Evolutionary conservation across 306 rosid genomes (phyloP), one percentile per base, ranked within the genome.

Genomic region (Quillaja saponaria): DNA sequence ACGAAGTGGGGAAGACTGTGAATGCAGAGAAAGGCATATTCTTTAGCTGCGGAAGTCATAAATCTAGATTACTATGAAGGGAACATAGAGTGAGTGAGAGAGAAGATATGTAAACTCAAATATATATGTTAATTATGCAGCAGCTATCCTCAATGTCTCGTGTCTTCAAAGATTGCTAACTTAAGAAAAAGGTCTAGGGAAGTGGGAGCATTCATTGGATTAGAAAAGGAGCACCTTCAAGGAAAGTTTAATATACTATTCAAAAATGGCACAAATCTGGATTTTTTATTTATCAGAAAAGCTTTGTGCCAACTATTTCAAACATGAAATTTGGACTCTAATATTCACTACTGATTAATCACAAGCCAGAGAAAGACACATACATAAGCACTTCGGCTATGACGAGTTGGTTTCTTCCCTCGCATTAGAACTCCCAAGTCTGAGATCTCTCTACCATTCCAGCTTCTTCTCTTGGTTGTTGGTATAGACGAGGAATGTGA

Each of bases 401-500:
- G 25, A 12, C 8, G 48, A 34, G 48, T 47, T 46, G 71, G 59
- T 61, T 58, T 78, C 56, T 37, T 49, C 38, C 12, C 66, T 15
- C 49, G 55, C 59, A 63, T 69, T 31, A 56, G 14, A 42, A 41
- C 34, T 34, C 0, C 25, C 55, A 21, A 10, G 18, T 57, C 75
- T 45, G 62, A 42, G 67, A 25, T 39, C 28, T 69, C 71, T 45
- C 14, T 38, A 15, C 63, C 63, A 42, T 33, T 55, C 71, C 77
- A 78, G 45, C 76, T 78, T 64, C 67, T 78, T 69, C 71, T 69
- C 56, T 70, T 78, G 8, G 18, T 5, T 5, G 49, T 4, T 9
- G 46, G 41, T 1, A 19, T n/a, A 58, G 55, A 52, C 6, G 40
- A 67, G 14, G 60, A 59, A 40, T 72, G 28, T 21, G 66, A 68